Percentiles rank a stretch among this genome's conserved stretches.
These are phyloP conservation scores for Arthrobotrys musiformis DNA, from an alignment of 2,329 filamentous ascomycete species.

Conservation along the genomic window DNA sequence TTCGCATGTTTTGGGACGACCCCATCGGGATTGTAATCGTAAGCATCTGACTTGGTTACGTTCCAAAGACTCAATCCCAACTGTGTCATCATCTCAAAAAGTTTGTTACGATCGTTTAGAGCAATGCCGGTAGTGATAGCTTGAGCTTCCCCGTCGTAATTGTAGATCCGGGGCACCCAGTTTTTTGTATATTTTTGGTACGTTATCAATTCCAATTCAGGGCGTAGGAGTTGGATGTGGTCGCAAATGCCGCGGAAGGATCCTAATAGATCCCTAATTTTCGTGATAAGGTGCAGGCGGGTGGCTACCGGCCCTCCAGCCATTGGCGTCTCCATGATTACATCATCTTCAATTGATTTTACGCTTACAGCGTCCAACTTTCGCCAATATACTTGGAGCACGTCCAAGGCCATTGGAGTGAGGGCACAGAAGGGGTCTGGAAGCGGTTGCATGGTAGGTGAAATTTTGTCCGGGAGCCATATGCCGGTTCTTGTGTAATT, in stretches of 20 bases:
- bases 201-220: conserved; percentile 7
- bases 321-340: too few species aligned
- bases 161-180: conserved; percentile 7
- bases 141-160: conserved; percentile 2
- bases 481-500: conserved; percentile 31
- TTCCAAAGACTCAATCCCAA: conserved; percentile 31
- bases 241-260: conserved; percentile 3
- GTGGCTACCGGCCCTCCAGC: too few species aligned
- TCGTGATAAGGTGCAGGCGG: conserved; percentile 8
- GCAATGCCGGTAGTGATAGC: background rate
- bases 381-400: conserved; percentile 28
- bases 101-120: background rate
- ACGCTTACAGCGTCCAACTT: conserved; percentile 18
- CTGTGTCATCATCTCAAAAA: conserved; percentile 20
- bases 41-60: conserved; percentile 5
- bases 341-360: conserved; percentile 7
- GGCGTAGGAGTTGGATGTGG: conserved; percentile 8
- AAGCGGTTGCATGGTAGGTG: background rate
- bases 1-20: conserved; percentile 8
- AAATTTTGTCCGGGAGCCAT: conserved; percentile 20
- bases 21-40: conserved; percentile 39
- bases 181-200: conserved; percentile 27
- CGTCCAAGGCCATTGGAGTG: conserved; percentile 30
- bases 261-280: background rate
- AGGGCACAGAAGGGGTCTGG: conserved; percentile 10